Evolutionary conservation across 1,284 basidiomycete genomes (phyloP), one percentile per base, ranked within the genome.

Genomic region (Hortiboletus rubellus): DNA sequence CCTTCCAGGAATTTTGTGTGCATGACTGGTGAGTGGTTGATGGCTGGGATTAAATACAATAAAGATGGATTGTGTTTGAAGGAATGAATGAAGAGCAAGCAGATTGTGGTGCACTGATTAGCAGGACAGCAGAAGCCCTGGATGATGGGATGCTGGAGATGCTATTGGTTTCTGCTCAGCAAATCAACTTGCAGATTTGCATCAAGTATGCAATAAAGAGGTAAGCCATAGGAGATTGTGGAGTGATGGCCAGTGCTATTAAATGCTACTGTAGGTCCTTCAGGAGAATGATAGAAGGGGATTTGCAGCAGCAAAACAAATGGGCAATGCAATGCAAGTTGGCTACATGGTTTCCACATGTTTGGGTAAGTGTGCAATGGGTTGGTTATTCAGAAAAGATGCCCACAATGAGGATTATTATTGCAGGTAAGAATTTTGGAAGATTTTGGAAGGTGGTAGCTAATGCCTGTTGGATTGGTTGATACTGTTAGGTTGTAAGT

Each of bases 31-130:
- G 7, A 34, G 33, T 34, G 33, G 33, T 4, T 34, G 33, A 34
- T 7, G 33, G 12, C 7, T 34, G 27, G 3, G 6, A 27, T 27
- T 3, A 27, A 3, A 34, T 34, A 18, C 9, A n/a, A 7, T n/a
- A 7, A 12, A n/a, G 7, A 27, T 4, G 18, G 2, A 18, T 18
- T 9, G 9, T 3, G 10, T 9, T 27, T 40, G 3, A 40, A 52
- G 51, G 38, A 2, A 46, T 52, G 53, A 0, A 46, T 11, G 11
- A 24, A 18, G 54, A 50, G 14, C 1, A 43, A 2, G 45, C 54
- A 30, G 54, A 58, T n/a, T 58, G 57, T 22, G 44, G 22, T 51
- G 10, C 8, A 30, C 18, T 58, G 1, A 43, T 58, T 9, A 8
- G 0, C 6, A 36, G 42, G 17, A 58, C 57, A 15, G 41, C 31